Evolutionary conservation across 768 basidiomycete species (phyloP).

Genomic region (Phylloporus sp.): DNA sequence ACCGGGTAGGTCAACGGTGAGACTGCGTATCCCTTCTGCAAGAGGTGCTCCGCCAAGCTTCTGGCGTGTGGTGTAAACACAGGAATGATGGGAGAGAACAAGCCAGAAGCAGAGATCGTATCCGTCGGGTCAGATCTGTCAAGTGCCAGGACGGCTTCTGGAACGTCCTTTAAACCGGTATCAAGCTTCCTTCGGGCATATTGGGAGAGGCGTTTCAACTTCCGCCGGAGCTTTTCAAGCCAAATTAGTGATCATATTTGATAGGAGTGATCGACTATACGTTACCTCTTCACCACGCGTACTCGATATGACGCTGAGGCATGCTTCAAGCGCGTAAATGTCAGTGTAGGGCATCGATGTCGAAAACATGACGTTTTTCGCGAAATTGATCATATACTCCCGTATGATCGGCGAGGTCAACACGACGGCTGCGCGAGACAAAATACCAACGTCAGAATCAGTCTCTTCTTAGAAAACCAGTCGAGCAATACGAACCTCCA

Average conservation of each 20-base stretch:
- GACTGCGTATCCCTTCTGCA: conserved; percentile 10
- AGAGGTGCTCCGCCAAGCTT: conserved; percentile 3
- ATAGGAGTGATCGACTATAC: not conserved
- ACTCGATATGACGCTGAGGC: conserved; percentile 33
- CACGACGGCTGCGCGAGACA: conserved; percentile 10
- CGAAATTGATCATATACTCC: conserved; percentile 18
- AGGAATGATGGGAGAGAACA: conserved; percentile 16
- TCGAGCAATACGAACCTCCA: conserved; percentile 6
- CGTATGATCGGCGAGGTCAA: conserved; percentile 13
- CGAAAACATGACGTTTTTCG: conserved; percentile 17
- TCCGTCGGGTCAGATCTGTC: not conserved
- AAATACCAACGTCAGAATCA: not conserved
- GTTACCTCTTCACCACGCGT: conserved; percentile 17
- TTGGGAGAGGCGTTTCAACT: not conserved
- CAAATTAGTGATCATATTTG: not conserved
- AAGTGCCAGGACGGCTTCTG: conserved; percentile 3
- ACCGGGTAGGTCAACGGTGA: conserved; percentile 6
- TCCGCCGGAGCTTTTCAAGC: conserved; percentile 11
- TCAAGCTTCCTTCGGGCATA: conserved; percentile 9
- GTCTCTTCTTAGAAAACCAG: not conserved
- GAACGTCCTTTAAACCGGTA: conserved; percentile 1
- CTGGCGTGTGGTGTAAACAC: conserved; percentile 9
- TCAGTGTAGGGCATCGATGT: conserved; percentile 19
- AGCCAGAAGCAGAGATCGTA: not conserved
- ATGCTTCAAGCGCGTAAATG: conserved; percentile 32